These are phyloP conservation scores for Globisporangium uncinulatum DNA, from an alignment of 352 stramenopile species.

Conservation along the genomic window DNA sequence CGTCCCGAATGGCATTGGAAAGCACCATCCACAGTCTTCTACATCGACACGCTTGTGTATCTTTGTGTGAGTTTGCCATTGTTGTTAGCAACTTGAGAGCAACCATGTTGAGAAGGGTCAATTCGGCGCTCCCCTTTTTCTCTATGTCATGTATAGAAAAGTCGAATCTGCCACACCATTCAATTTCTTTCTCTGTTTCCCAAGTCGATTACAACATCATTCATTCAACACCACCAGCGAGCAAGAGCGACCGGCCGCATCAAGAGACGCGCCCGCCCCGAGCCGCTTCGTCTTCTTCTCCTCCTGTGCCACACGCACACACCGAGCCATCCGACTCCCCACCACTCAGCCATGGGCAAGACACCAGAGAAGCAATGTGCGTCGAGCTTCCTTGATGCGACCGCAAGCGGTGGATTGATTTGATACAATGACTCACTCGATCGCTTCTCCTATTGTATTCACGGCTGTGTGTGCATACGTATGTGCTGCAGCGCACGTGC, in stretches of 20 bases:
- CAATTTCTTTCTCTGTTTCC: no score
- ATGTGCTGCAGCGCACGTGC: slow-evolving; percentile 2
- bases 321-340: neutral
- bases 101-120: no score
- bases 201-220: no score
- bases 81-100: no score
- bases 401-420: neutral
- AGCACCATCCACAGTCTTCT: no score
- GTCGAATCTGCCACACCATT: no score
- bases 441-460: neutral
- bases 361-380: slow-evolving; percentile 30
- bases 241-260: neutral
- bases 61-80: no score
- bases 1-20: no score
- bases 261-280: slow-evolving; percentile 7
- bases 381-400: neutral
- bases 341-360: slow-evolving; percentile 33
- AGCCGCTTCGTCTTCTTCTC: neutral
- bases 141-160: no score
- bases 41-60: no score
- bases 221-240: no score
- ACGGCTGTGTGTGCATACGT: neutral
- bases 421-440: neutral
- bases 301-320: neutral
- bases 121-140: no score